These are phyloP conservation scores for Ceratopteris richardii DNA, from an alignment of 75 land plant genomes.

Conservation along the genomic window DNA sequence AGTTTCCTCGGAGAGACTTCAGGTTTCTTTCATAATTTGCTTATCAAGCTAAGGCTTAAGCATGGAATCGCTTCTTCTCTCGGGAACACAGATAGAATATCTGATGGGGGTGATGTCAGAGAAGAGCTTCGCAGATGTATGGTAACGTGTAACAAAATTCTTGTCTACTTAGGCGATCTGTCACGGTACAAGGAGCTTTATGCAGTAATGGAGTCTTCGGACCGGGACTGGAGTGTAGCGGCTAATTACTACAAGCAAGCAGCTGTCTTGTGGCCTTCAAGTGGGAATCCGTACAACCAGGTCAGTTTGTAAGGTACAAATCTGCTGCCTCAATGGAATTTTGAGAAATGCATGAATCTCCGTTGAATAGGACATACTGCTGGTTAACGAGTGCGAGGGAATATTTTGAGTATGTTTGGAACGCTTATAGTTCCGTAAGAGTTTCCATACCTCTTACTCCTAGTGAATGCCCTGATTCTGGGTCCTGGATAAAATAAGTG, in stretches of 20 bases:
- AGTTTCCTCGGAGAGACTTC: conserved; percentile 39
- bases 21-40: conserved; percentile 30
- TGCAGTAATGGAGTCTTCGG: conserved; percentile 26
- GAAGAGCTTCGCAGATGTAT: conserved; percentile 20
- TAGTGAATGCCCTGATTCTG: too few relatives aligned
- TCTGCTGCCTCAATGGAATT: neutral
- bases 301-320: conserved; percentile 17
- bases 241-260: conserved; percentile 59
- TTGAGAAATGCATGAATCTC: neutral
- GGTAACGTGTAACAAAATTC: conserved; percentile 42
- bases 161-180: conserved; percentile 66
- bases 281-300: conserved; percentile 83
- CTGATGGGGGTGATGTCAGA: neutral
- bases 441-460: too few relatives aligned
- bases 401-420: too few relatives aligned
- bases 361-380: neutral
- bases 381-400: too few relatives aligned
- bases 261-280: conserved; percentile 49
- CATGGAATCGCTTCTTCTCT: conserved; percentile 19
- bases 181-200: conserved; percentile 57
- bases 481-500: too few relatives aligned
- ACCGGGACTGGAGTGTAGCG: conserved; percentile 46
- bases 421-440: too few relatives aligned
- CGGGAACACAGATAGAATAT: neutral
- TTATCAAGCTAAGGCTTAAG: conserved; percentile 22